phyloP scores from a whole-genome alignment of 2,329 filamentous ascomycete genomes.

The Nothomitra cinnamomea region DNA sequence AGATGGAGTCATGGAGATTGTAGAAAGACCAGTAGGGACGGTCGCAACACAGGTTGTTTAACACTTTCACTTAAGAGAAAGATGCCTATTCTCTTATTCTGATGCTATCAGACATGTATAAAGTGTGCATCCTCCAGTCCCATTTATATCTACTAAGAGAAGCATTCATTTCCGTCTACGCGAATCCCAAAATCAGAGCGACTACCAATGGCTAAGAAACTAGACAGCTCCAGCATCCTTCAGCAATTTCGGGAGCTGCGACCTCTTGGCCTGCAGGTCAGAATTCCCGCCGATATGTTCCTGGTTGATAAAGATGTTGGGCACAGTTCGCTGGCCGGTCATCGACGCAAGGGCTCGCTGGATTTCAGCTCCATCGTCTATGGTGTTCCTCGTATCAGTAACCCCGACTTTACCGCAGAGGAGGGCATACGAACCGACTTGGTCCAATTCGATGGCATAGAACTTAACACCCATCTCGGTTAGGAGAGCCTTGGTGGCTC shows the following conservation, averaged over 20 bases:
- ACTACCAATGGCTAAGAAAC: slow-evolving; percentile 7
- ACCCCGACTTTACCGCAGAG: neutral
- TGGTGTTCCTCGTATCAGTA: neutral
- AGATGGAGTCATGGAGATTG: slow-evolving; percentile 74
- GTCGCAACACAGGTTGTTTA: slow-evolving; percentile 59
- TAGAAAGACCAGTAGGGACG: slow-evolving; percentile 73
- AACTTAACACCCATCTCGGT: slow-evolving; percentile 54
- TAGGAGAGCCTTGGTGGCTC: slow-evolving; percentile 58
- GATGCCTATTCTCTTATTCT: neutral
- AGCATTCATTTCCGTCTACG: slow-evolving; percentile 8
- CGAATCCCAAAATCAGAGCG: neutral
- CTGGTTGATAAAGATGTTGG: slow-evolving; percentile 84
- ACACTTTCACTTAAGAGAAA: slow-evolving; percentile 11
- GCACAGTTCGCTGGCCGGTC: slow-evolving; percentile 72
- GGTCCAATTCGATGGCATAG: slow-evolving; percentile 65
- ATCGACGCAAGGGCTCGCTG: slow-evolving; percentile 71
- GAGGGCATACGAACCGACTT: slow-evolving; percentile 46
- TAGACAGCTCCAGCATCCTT: slow-evolving; percentile 47
- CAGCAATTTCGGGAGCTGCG: slow-evolving; percentile 46
- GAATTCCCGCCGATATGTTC: slow-evolving; percentile 96
- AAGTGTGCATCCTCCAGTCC: neutral
- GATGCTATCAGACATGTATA: slow-evolving; percentile 12
- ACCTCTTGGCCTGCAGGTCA: slow-evolving; percentile 53
- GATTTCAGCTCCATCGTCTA: slow-evolving; percentile 67
- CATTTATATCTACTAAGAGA: slow-evolving; percentile 1